phyloP scores from a whole-genome alignment of 176 grass and related monocot species.

The Raddia guianensis region DNA sequence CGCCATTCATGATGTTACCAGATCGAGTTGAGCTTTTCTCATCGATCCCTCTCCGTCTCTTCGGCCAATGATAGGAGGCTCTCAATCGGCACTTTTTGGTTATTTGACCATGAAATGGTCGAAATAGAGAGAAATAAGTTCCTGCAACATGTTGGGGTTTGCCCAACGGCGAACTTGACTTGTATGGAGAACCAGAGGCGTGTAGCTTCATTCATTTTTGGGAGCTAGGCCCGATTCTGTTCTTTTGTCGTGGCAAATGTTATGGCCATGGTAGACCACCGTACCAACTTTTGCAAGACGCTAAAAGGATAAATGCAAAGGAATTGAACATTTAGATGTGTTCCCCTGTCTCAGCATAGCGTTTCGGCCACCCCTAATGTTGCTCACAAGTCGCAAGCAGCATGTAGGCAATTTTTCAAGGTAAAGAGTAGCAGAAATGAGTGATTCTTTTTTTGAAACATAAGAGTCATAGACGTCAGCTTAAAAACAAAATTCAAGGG shows the following conservation, averaged over 20 bases:
- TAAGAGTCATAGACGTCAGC: neutral
- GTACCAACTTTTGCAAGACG: neutral
- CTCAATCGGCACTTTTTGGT: conserved; percentile 5
- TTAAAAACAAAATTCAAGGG: neutral
- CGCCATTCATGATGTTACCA: conserved; percentile 90
- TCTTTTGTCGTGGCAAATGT: neutral
- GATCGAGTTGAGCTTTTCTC: conserved; percentile 38
- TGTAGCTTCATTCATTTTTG: neutral
- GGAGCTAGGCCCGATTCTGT: neutral
- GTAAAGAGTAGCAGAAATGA: neutral
- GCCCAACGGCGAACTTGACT: neutral
- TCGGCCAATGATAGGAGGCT: conserved; percentile 31
- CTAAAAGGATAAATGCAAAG: neutral
- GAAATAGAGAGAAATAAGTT: conserved; percentile 41
- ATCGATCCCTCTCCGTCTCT: neutral
- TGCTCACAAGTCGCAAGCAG: neutral
- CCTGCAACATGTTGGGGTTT: conserved; percentile 8
- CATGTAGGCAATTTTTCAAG: too few species aligned
- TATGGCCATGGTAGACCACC: neutral
- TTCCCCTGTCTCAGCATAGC: neutral
- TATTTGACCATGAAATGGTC: neutral
- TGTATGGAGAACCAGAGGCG: neutral
- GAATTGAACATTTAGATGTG: neutral
- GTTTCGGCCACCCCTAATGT: neutral
- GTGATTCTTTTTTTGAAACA: neutral